A percentile compares a stretch with the other conserved stretches of the same genome.
Evolutionary conservation across 2,329 filamentous ascomycete species (phyloP).

Genomic region (Celoporthe dispersa): DNA sequence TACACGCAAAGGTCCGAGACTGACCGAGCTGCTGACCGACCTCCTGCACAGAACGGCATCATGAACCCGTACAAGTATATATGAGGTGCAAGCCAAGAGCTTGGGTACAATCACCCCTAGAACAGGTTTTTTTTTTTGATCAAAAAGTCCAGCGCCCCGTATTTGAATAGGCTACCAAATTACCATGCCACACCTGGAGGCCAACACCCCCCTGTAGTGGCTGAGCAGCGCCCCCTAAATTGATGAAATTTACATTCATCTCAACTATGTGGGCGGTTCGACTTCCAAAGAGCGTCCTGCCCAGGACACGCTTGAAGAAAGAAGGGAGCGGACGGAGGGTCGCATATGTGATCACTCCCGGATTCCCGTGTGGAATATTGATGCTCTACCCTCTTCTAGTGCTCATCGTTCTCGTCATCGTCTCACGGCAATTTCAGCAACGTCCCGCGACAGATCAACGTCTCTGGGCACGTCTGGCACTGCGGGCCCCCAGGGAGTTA

Average conservation of each 20-base stretch:
- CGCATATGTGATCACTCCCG: not conserved
- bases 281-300: not conserved
- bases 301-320: not conserved
- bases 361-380: not conserved
- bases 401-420: not conserved
- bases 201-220: not conserved
- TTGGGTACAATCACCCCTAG: not conserved
- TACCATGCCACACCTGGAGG: not conserved
- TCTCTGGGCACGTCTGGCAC: not conserved
- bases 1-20: not conserved
- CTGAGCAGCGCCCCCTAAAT: not conserved
- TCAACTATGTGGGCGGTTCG: not conserved
- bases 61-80: slow-evolving; percentile 99
- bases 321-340: not conserved
- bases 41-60: slow-evolving; percentile 76
- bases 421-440: not conserved
- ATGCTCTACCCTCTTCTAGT: not conserved
- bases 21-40: slow-evolving; percentile 7
- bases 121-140: not conserved
- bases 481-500: not conserved
- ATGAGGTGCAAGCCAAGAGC: slow-evolving; percentile 39
- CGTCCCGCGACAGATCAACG: not conserved
- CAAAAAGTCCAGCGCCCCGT: not conserved
- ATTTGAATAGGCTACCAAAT: slow-evolving; percentile 2
- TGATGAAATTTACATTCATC: not conserved